Evolutionary conservation across 1,139 yeast species (phyloP).

Genomic region (Cylindricascospora bacillispora): DNA sequence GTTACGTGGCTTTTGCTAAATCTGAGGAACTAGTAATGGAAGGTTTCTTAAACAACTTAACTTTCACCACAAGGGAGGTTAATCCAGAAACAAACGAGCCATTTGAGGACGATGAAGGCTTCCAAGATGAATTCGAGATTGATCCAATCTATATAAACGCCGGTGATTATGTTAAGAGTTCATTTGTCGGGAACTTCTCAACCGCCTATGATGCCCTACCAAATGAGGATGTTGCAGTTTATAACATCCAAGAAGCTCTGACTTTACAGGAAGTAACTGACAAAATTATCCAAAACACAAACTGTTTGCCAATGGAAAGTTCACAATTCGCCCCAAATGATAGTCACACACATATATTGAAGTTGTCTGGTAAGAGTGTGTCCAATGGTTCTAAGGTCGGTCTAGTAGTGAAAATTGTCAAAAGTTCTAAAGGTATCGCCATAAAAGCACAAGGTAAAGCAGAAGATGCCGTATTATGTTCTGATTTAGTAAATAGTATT

Average conservation of each 20-base stretch:
- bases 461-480: conserved; percentile 40
- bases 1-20: conserved; percentile 65
- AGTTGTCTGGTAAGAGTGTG: conserved; percentile 72
- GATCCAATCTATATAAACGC: conserved; percentile 66
- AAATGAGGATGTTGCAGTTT: conserved; percentile 47
- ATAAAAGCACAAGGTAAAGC: conserved; percentile 65
- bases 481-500: conserved; percentile 35
- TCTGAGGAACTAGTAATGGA: conserved; percentile 37
- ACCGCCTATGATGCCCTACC: conserved; percentile 62
- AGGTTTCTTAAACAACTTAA: conserved; percentile 54
- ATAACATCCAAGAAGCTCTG: conserved; percentile 35
- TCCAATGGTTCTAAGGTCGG: conserved; percentile 56
- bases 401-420: conserved; percentile 57
- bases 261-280: conserved; percentile 40
- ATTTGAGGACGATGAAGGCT: conserved; percentile 67
- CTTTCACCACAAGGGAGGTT: conserved; percentile 69
- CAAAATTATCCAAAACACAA: conserved; percentile 41
- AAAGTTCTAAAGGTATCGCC: conserved; percentile 61
- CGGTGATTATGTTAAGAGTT: conserved; percentile 74
- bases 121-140: conserved; percentile 85
- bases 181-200: conserved; percentile 69
- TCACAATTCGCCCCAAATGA: conserved; percentile 54
- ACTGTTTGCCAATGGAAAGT: conserved; percentile 58
- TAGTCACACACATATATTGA: conserved; percentile 54
- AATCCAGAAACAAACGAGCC: conserved; percentile 64